Percentiles rank a stretch among this genome's conserved stretches.
These are phyloP conservation scores for Paracoccidioides brasiliensis DNA, from an alignment of 2,329 filamentous ascomycete genomes.

Conservation along the genomic window DNA sequence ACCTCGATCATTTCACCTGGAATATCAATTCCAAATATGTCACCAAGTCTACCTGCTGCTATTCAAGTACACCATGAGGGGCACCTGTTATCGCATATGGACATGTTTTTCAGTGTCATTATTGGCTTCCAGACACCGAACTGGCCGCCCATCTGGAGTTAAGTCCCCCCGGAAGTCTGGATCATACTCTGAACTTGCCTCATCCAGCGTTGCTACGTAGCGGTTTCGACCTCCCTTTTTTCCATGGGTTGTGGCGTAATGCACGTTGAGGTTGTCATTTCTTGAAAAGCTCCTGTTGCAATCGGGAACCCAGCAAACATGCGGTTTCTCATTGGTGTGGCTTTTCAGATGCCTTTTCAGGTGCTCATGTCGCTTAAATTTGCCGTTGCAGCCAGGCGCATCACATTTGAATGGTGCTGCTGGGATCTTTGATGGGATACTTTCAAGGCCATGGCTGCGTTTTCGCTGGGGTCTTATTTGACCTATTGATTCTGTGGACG, in stretches of 20 bases:
- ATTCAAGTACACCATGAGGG: not conserved
- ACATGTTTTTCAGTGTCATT: not conserved
- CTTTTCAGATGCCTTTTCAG: slow-evolving; percentile 38
- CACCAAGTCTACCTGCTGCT: not conserved
- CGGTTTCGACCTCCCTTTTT: slow-evolving; percentile 34
- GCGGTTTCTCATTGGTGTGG: slow-evolving; percentile 33
- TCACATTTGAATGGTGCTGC: slow-evolving; percentile 32
- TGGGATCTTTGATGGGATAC: slow-evolving; percentile 26
- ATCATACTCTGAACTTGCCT: slow-evolving; percentile 30
- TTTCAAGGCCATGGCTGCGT: slow-evolving; percentile 25
- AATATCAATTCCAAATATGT: not conserved
- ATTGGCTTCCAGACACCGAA: not conserved
- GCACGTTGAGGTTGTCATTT: slow-evolving; percentile 35
- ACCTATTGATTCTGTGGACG: not conserved
- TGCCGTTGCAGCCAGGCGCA: slow-evolving; percentile 30
- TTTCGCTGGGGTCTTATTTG: slow-evolving; percentile 9
- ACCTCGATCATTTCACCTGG: not conserved
- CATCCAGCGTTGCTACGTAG: slow-evolving; percentile 34
- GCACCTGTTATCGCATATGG: too few relatives aligned
- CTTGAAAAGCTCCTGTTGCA: slow-evolving; percentile 31
- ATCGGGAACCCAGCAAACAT: slow-evolving; percentile 33
- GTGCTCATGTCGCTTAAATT: slow-evolving; percentile 39
- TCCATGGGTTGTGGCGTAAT: slow-evolving; percentile 35
- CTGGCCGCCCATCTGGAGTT: slow-evolving; percentile 29
- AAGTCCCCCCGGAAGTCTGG: slow-evolving; percentile 32